Base-by-base conservation (phyloP, 257 asterid genomes). In the Datura wrightii region DNA sequence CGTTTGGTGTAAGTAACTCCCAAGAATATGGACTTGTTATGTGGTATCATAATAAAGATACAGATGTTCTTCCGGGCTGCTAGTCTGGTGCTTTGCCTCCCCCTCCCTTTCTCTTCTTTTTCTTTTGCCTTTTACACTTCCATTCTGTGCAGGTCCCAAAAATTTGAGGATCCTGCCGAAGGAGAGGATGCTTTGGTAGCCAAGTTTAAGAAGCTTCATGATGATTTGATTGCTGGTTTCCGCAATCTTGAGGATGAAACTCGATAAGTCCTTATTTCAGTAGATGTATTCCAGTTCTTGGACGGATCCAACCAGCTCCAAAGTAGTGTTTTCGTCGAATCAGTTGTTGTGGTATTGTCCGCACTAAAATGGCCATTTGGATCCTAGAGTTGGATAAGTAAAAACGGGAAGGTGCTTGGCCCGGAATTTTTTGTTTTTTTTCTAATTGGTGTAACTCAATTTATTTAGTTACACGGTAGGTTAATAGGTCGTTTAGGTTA, bases 111-210 rank as follows among this genome's bases (percentile, higher is more conserved):
- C 42, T 58, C 79, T 46, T 7, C 52, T 50, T 18, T 46, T 34
- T 5, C 16, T 37, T 5, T 66, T 56, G 50, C 34, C 50, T 37
- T 53, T 63, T 13, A 52, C 2, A n/a, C 56, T 13, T 74, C 18
- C 42, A 46, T 11, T 74, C 19, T 39, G 54, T 85, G 88, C 95
- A 94, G 99, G 88, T 96, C 98, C n/a, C 99, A 94, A 88, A 96
- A 96, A 88, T 96, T 96, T 31, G 99, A 96, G 94, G 98, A 96
- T 52, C 99, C 99, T 18, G 98, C 98, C 0, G 99, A 96, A 90
- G 99, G 99, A 62, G 99, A 96, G 90, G 98, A 91, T 0, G 90
- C 83, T 69, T 86, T 96, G 83, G 88, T 94, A 52, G 92, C 87
- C 0, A 96, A 96, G 78, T 96, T 96, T 80, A 87, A 93, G 92